Base-by-base conservation (phyloP, 2,329 filamentous ascomycete species). In the Epichloe amarillans region DNA sequence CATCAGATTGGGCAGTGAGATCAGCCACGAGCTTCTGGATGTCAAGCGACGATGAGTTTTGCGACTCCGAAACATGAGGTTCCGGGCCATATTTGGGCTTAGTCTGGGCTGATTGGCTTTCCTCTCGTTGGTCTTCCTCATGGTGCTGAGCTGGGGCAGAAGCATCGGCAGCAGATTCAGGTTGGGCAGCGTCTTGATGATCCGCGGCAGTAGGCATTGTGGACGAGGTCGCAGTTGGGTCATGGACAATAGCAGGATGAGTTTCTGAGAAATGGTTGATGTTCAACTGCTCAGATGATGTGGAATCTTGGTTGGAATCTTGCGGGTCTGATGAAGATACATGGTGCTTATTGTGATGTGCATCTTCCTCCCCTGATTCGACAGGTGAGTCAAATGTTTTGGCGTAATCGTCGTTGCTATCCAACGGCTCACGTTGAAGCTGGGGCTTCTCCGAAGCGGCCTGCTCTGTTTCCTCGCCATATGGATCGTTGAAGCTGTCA, bases 301-400 rank as follows among this genome's bases (percentile, higher is more conserved):
- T 61, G 62, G 69, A 63, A 65, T 64, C 60, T 63, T 63, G 61
- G 62, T 67, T 70, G 65, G 67, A 69, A 68, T 70, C 63, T 68
- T 59, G 60, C 52, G 61, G 62, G 58, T 67, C 64, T 59, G 57
- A 49, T 19, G 69, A 65, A 64, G 70, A 67, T 73, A 74, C 67
- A 73, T 70, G 61, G 59, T 62, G 65, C 60, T 59, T 60, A 55
- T 57, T 56, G 54, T 61, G 60, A 61, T 65, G 62, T 57, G 62
- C 64, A 54, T 64, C 64, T 53, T 62, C 67, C 54, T 65, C 62
- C 51, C 67, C 64, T 45, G 62, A 57, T 44, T 59, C 66, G 59
- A 66, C 65, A 51, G 72, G 70, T 52, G 74, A 75, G 62, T 75
- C 70, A 69, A 74, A 73, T 38, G 67, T 72, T 61, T 70, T 74